Conservation (phyloP, 148 eudicot genomes). For the Suaeda aralocaspica region DNA sequence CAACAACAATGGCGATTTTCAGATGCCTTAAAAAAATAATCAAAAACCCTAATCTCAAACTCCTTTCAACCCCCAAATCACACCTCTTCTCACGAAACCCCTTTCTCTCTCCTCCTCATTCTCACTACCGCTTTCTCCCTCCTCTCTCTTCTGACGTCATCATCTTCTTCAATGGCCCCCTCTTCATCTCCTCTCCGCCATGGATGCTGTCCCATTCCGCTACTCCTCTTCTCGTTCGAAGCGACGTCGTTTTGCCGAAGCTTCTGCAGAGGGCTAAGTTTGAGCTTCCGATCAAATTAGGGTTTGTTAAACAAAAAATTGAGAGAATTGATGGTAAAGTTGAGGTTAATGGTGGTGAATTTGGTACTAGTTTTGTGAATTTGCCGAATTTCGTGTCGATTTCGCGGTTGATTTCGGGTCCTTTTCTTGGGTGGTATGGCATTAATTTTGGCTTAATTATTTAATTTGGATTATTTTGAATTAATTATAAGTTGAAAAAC, state of each 20-base stretch:
- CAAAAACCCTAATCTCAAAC: conserved; percentile 22
- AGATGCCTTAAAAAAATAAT: conserved; percentile 35
- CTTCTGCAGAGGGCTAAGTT: conserved; percentile 26
- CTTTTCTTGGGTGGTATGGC: conserved; percentile 79
- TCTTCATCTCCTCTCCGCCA: conserved; percentile 69
- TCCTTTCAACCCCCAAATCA: conserved; percentile 17
- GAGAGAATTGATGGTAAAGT: conserved; percentile 9
- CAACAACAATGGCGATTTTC: conserved; percentile 50
- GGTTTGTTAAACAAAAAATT: conserved; percentile 23
- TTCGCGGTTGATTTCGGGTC: conserved; percentile 67
- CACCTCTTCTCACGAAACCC: conserved; percentile 18
- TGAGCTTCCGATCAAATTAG: conserved; percentile 38
- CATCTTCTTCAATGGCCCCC: conserved; percentile 50
- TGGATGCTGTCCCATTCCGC: conserved; percentile 78
- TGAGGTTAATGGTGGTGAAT: conserved; percentile 20
- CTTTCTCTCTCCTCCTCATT: conserved; percentile 25
- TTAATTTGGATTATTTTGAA: not conserved
- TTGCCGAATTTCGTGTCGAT: conserved; percentile 74
- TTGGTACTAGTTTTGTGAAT: conserved; percentile 49
- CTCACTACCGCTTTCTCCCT: conserved; percentile 34
- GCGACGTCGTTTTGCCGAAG: conserved; percentile 50
- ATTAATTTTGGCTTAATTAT: not conserved
- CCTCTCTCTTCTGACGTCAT: conserved; percentile 33
- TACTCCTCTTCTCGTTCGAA: conserved; percentile 58
- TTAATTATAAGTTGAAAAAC: not conserved